These are phyloP conservation scores for Penicillium samsonianum DNA, from an alignment of 495 filamentous ascomycete genomes.

Conservation along the genomic window DNA sequence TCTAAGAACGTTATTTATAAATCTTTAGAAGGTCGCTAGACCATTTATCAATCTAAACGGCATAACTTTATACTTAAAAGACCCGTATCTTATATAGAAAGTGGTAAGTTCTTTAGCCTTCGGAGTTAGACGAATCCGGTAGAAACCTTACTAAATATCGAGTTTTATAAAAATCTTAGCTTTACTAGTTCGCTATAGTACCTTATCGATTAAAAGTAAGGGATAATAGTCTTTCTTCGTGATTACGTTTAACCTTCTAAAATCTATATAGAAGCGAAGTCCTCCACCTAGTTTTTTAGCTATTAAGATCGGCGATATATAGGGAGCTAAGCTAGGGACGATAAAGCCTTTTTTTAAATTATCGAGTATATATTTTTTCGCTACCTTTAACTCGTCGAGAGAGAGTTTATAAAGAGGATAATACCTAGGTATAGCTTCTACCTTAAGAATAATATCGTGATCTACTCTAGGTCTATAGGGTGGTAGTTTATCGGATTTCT, in stretches of 20 bases:
- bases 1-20: too few species aligned
- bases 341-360: neutral
- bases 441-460: neutral
- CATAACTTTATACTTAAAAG: too few species aligned
- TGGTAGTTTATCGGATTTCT: neutral
- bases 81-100: too few species aligned
- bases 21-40: too few species aligned
- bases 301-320: neutral
- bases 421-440: neutral
- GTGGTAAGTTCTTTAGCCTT: too few species aligned
- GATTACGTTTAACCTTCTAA: neutral
- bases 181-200: too few species aligned
- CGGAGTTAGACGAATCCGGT: too few species aligned
- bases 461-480: neutral
- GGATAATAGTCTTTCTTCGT: neutral
- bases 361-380: neutral
- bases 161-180: too few species aligned
- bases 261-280: neutral
- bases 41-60: too few species aligned
- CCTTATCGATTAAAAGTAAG: too few species aligned
- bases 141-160: too few species aligned
- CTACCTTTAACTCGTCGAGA: neutral
- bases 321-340: neutral
- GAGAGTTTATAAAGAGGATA: neutral
- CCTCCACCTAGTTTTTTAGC: neutral